Evolutionary conservation across 345 rosid species (phyloP).

Genomic region (Streptanthus diversifolius): DNA sequence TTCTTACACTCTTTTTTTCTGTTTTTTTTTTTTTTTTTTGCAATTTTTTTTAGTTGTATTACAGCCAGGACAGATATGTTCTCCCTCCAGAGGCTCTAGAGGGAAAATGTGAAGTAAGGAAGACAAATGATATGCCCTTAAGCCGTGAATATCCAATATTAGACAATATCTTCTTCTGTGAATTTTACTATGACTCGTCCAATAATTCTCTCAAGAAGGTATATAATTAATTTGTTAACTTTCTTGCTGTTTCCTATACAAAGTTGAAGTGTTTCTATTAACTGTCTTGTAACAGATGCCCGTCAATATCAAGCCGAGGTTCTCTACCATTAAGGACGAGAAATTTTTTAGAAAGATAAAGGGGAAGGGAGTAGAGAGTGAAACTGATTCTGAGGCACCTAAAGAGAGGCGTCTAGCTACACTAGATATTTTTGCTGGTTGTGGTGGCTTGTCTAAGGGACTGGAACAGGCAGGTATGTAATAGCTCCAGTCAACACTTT

Average conservation of each 20-base stretch:
- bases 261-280: conserved; percentile 11
- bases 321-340: conserved; percentile 45
- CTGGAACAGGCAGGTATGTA: conserved; percentile 55
- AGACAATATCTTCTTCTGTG: conserved; percentile 76
- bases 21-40: background rate
- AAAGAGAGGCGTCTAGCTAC: conserved; percentile 47
- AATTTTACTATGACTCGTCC: conserved; percentile 57
- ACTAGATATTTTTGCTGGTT: conserved; percentile 81
- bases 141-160: conserved; percentile 38
- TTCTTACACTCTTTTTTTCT: background rate
- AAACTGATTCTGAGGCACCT: conserved; percentile 38
- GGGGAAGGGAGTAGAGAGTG: conserved; percentile 66
- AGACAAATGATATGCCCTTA: conserved; percentile 56
- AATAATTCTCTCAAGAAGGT: conserved; percentile 69
- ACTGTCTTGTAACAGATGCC: conserved; percentile 51
- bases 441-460: conserved; percentile 82
- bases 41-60: conserved; percentile 52
- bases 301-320: conserved; percentile 46
- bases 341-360: conserved; percentile 60
- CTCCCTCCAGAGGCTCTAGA: conserved; percentile 42
- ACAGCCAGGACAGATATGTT: conserved; percentile 46
- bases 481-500: background rate
- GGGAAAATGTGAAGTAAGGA: conserved; percentile 85
- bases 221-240: background rate
- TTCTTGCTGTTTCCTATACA: background rate